These are phyloP conservation scores for Bruguiera gymnorhiza DNA, from an alignment of 345 rosid genomes.

Conservation along the genomic window DNA sequence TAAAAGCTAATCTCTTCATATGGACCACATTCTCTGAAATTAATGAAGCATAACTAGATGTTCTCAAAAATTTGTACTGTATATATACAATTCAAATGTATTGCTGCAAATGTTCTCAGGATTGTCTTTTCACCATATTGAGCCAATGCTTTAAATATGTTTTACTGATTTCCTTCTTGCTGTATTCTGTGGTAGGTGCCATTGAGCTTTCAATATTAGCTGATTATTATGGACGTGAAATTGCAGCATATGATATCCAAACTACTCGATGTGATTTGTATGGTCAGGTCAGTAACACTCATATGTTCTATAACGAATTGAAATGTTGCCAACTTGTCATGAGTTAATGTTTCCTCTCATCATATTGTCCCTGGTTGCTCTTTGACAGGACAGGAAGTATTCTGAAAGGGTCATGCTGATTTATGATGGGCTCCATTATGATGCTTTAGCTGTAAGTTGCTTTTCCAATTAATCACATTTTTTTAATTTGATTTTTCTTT, in stretches of 20 bases:
- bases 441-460: conserved; percentile 78
- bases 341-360: background rate
- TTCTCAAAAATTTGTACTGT: too few relatives aligned
- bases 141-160: background rate
- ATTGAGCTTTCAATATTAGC: conserved; percentile 92
- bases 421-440: conserved; percentile 95
- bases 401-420: conserved; percentile 82
- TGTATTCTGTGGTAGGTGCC: conserved; percentile 57
- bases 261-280: conserved; percentile 86
- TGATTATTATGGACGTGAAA: conserved; percentile 75
- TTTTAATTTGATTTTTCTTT: background rate
- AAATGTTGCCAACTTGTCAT: conserved; percentile 1
- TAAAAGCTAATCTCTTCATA: too few relatives aligned
- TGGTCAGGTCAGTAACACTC: conserved; percentile 63
- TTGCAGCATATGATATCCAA: conserved; percentile 90
- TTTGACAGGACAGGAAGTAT: conserved; percentile 59
- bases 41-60: too few relatives aligned
- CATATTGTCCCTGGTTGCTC: conserved; percentile 2
- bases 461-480: conserved; percentile 1
- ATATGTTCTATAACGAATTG: background rate
- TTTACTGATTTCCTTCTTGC: conserved; percentile 9
- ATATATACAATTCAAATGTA: background rate
- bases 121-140: background rate
- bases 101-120: background rate
- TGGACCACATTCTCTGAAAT: too few relatives aligned